These are phyloP conservation scores for Dryadomyces quercivorus DNA, from an alignment of 2,329 filamentous ascomycete genomes.

Conservation along the genomic window DNA sequence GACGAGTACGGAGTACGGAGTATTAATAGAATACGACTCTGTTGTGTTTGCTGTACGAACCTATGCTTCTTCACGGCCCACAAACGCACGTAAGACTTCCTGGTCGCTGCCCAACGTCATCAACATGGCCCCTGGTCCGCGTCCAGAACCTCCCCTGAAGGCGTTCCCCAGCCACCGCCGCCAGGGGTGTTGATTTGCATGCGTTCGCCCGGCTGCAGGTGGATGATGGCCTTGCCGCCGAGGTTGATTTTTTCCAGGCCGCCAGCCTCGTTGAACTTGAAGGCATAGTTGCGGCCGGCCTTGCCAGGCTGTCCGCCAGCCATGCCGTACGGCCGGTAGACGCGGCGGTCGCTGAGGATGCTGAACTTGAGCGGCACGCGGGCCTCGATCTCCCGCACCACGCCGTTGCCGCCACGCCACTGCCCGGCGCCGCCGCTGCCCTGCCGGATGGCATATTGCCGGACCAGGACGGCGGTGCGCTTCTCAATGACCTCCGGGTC, in stretches of 20 bases:
- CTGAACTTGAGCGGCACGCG: slow-evolving; percentile 19
- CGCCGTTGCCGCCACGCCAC: slow-evolving; percentile 20
- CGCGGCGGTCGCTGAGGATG: slow-evolving; percentile 22
- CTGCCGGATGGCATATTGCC: slow-evolving; percentile 15
- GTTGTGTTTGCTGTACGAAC: no score
- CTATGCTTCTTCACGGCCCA: no score
- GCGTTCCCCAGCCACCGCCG: background rate
- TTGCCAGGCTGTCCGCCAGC: slow-evolving; percentile 17
- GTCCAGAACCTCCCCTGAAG: no score
- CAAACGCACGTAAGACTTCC: no score
- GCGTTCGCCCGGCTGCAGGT: background rate
- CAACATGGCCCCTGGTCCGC: no score
- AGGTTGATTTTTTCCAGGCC: background rate
- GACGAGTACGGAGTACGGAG: no score
- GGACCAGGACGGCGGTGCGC: slow-evolving; percentile 20
- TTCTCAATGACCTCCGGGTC: slow-evolving; percentile 21
- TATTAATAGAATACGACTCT: no score
- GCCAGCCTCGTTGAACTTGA: background rate
- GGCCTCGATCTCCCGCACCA: slow-evolving; percentile 20
- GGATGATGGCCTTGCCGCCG: background rate
- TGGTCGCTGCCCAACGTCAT: no score
- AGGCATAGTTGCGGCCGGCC: background rate
- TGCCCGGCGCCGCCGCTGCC: slow-evolving; percentile 18
- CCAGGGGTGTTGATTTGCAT: background rate
- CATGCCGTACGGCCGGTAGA: slow-evolving; percentile 22